A percentile compares a stretch with the other conserved stretches of the same genome.
Evolutionary conservation across 164 flowering plant species (phyloP).

Genomic region (Tinospora cordifolia): DNA sequence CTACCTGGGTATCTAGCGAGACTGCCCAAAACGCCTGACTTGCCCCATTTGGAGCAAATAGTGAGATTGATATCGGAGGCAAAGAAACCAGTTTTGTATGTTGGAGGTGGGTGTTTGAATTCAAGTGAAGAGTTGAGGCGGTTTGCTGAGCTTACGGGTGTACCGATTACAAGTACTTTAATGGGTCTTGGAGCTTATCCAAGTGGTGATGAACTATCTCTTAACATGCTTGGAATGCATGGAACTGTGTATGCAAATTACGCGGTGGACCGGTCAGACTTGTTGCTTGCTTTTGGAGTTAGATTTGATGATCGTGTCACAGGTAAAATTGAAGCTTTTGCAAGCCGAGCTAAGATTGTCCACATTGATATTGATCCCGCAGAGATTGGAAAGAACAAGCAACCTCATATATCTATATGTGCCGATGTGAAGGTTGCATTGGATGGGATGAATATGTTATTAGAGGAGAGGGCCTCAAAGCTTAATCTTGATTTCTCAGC

Average conservation of each 20-base stretch:
- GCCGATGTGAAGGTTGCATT: constrained; percentile 50
- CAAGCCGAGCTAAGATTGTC: constrained; percentile 64
- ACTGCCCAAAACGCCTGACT: constrained; percentile 33
- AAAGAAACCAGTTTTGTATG: constrained; percentile 55
- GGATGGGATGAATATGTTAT: constrained; percentile 34
- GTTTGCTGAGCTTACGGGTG: constrained; percentile 56
- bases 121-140: constrained; percentile 45
- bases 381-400: constrained; percentile 74
- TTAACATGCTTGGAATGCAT: constrained; percentile 70
- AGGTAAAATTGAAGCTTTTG: constrained; percentile 64
- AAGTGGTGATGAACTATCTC: constrained; percentile 31
- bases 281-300: constrained; percentile 68
- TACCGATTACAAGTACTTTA: constrained; percentile 63
- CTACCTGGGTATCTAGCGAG: constrained; percentile 43
- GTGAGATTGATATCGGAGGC: constrained; percentile 45
- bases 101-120: constrained; percentile 69
- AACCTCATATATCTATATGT: constrained; percentile 58
- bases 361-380: constrained; percentile 67
- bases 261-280: constrained; percentile 48
- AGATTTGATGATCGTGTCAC: constrained; percentile 70
- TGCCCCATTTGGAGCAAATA: constrained; percentile 39
- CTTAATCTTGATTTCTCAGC: constrained; percentile 36
- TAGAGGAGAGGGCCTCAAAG: constrained; percentile 26
- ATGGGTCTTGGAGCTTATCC: constrained; percentile 68
- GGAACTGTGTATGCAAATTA: constrained; percentile 72